Evolutionary conservation across 805 yeast genomes (phyloP), one percentile per base, ranked within the genome.

Genomic region (Brettanomyces naardenensis): DNA sequence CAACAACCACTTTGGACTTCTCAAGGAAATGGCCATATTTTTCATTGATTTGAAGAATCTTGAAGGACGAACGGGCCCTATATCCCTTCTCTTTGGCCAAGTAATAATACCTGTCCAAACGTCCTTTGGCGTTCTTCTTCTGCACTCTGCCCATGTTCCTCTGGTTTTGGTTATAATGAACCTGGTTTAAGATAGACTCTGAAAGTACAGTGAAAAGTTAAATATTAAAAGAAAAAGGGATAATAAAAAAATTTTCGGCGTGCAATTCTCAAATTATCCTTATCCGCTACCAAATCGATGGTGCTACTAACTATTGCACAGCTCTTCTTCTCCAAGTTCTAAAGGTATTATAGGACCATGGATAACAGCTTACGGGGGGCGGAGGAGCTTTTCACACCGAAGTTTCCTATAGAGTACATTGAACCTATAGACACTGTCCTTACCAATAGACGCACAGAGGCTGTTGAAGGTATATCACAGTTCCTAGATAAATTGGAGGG

Each of bases 81-180:
- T 92, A 92, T 32, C 98, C 98, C 63, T 90, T 92, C 64, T 92
- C 98, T 59, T 92, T 92, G 26, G 98, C 98, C 27, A 92, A 75
- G 59, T 76, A 83, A 62, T 92, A 92, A 82, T 92, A 92, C 52
- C 90, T 83, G 68, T 92, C 98, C 61, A 92, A 80, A 79, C 98
- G 97, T 71, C 98, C 98, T 73, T 92, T 90, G 62, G 95, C 86
- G 58, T 86, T 81, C 65, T 89, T 89, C 77, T 89, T 89, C 58
- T 89, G 95, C 31, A 92, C 86, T 64, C 95, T 96, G 27, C 62
- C 62, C 61, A 57, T 57, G 10, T 22, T 33, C 10, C 11, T 6
- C 15, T n/a, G n/a, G n/a, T 23, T 9, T 23, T 9, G 26, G n/a
- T n/a, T n/a, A n/a, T n/a, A n/a, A n/a, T n/a, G n/a, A n/a, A n/a